phyloP scores from a whole-genome alignment of 2,329 filamentous ascomycete genomes.

The Beauveria sp. region DNA sequence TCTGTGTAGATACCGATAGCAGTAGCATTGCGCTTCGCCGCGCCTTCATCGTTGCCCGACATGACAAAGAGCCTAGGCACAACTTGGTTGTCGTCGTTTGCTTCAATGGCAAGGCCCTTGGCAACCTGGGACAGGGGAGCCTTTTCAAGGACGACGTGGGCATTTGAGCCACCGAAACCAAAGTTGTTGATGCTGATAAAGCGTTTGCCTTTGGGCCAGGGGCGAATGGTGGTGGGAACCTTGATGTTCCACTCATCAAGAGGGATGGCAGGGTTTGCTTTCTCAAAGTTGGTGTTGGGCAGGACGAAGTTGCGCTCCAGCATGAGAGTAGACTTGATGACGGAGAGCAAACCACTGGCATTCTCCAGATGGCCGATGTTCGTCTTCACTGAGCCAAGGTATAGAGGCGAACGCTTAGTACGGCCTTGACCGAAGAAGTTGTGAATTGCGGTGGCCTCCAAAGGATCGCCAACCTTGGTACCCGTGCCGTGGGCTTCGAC shows the following conservation, averaged over 20 bases:
- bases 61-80: conserved; percentile 34
- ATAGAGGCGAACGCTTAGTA: conserved; percentile 33
- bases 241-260: conserved; percentile 44
- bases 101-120: conserved; percentile 5
- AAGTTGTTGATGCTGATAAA: conserved; percentile 44
- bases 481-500: conserved; percentile 50
- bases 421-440: conserved; percentile 34
- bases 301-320: conserved; percentile 42
- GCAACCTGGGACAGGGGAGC: conserved; percentile 23
- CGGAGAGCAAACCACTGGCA: conserved; percentile 41
- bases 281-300: conserved; percentile 43
- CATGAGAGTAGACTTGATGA: conserved; percentile 46
- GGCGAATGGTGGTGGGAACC: conserved; percentile 34
- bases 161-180: conserved; percentile 38
- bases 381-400: conserved; percentile 42
- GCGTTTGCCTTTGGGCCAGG: conserved; percentile 41
- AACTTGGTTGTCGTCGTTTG: conserved; percentile 7
- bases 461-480: conserved; percentile 47
- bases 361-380: conserved; percentile 47
- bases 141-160: conserved; percentile 31
- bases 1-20: conserved; percentile 32
- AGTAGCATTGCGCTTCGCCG: conserved; percentile 23
- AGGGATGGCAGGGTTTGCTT: conserved; percentile 40
- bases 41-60: conserved; percentile 30
- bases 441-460: conserved; percentile 43